These are phyloP conservation scores for Lichenothelia convexa DNA, from an alignment of 495 filamentous ascomycete genomes.

Conservation along the genomic window DNA sequence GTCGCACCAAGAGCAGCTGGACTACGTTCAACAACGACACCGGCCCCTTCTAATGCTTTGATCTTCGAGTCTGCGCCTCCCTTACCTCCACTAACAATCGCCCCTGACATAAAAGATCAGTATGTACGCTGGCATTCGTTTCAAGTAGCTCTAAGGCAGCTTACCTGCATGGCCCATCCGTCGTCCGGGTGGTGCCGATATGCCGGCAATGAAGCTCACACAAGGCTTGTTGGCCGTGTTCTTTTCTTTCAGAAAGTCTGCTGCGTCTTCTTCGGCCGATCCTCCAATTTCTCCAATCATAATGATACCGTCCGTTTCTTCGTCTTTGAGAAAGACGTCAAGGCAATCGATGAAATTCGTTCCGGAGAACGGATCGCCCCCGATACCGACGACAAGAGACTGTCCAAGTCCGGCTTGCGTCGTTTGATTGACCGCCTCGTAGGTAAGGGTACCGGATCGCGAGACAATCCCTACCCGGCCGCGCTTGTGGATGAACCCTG, in stretches of 20 bases:
- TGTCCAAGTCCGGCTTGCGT: constrained; percentile 92
- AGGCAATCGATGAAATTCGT: constrained; percentile 99
- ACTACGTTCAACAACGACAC: constrained; percentile 90
- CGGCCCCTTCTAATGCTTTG: constrained; percentile 73
- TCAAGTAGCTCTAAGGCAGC: too few relatives aligned
- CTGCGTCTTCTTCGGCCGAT: constrained; percentile 91
- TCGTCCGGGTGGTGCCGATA: constrained; percentile 85
- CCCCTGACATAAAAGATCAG: constrained; percentile 26
- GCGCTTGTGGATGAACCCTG: constrained; percentile 98
- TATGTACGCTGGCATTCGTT: too few relatives aligned
- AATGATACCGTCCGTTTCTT: constrained; percentile 96
- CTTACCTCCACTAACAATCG: constrained; percentile 94
- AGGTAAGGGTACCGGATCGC: constrained; percentile 92
- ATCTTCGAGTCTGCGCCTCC: constrained; percentile 98
- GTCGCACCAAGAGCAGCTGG: constrained; percentile 83
- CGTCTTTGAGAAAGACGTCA: constrained; percentile 86
- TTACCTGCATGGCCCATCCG: constrained; percentile 92
- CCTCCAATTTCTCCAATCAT: constrained; percentile 99
- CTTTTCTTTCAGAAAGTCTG: constrained; percentile 81
- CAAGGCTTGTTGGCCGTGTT: constrained; percentile 90
- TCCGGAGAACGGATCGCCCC: constrained; percentile 94
- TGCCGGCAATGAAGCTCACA: constrained; percentile 95
- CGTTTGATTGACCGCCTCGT: constrained; percentile 99
- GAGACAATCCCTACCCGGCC: constrained; percentile 97
- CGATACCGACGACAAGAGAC: constrained; percentile 95